Evolutionary conservation across 768 basidiomycete genomes (phyloP).

Genomic region (Russula griseocarnosa): DNA sequence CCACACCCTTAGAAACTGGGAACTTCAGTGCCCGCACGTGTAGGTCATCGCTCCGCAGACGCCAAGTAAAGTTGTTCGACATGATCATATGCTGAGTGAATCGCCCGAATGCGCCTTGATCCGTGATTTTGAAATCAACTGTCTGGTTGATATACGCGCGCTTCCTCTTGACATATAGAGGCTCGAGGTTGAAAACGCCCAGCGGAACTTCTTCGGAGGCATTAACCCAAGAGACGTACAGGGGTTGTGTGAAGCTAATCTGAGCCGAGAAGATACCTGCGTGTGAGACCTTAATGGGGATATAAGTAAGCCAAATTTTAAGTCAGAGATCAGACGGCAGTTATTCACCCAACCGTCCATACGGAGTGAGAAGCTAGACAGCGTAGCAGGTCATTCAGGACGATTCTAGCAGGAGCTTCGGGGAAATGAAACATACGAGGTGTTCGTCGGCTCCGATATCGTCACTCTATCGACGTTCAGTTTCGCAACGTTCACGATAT

Average conservation of each 20-base stretch:
- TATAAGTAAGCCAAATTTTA: conserved; percentile 1
- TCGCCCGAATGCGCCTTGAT: conserved; percentile 54
- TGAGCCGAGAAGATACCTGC: conserved; percentile 61
- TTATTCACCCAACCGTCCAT: conserved; percentile 53
- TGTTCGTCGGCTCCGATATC: conserved; percentile 53
- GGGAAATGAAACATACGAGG: conserved; percentile 42
- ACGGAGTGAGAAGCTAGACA: conserved; percentile 47
- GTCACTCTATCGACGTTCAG: conserved; percentile 51
- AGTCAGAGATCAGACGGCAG: background rate
- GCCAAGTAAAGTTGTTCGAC: conserved; percentile 63
- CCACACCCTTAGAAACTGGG: conserved; percentile 60
- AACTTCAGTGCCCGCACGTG: conserved; percentile 64
- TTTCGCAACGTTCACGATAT: conserved; percentile 54
- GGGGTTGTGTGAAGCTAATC: conserved; percentile 52
- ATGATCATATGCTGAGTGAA: conserved; percentile 66
- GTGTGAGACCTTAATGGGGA: conserved; percentile 49
- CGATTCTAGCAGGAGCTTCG: background rate
- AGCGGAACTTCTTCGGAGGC: conserved; percentile 46
- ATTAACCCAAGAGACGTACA: conserved; percentile 57
- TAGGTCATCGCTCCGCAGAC: conserved; percentile 51
- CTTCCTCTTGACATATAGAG: conserved; percentile 49
- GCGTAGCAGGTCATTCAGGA: background rate
- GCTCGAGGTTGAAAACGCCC: conserved; percentile 50
- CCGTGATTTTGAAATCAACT: conserved; percentile 51
- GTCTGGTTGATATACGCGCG: conserved; percentile 61